Conservation (phyloP, 495 filamentous ascomycete species). For the Tuber microsphaerosporum region DNA sequence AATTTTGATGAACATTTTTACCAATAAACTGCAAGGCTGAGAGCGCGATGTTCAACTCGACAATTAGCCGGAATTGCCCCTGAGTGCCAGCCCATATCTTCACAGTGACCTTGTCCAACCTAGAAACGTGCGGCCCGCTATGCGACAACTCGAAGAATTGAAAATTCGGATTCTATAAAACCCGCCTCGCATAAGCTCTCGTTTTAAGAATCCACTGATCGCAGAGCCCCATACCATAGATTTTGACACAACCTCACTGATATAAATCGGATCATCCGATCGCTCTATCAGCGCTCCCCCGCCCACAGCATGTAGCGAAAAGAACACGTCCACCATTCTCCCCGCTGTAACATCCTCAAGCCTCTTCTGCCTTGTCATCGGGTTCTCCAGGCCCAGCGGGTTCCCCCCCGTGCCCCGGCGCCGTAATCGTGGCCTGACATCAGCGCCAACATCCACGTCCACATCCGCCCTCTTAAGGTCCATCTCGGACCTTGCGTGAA, state of each 20-base stretch:
- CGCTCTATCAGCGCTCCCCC: slow-evolving; percentile 40
- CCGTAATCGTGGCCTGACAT: neutral
- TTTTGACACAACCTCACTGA: slow-evolving; percentile 73
- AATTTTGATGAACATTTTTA: slow-evolving; percentile 47
- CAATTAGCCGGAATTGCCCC: slow-evolving; percentile 56
- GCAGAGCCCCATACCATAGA: slow-evolving; percentile 52
- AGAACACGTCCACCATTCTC: slow-evolving; percentile 78
- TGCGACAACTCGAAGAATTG: slow-evolving; percentile 71
- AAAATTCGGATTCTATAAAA: slow-evolving; percentile 70
- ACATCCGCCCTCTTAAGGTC: slow-evolving; percentile 50
- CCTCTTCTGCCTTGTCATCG: slow-evolving; percentile 57
- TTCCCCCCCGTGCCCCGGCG: slow-evolving; percentile 29
- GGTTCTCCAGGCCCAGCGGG: slow-evolving; percentile 14
- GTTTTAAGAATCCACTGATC: neutral
- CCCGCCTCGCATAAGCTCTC: slow-evolving; percentile 8
- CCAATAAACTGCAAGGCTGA: slow-evolving; percentile 73
- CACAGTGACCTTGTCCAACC: slow-evolving; percentile 57
- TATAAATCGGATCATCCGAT: slow-evolving; percentile 67
- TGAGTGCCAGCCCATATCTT: slow-evolving; percentile 69
- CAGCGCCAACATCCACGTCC: neutral
- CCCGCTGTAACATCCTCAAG: slow-evolving; percentile 64
- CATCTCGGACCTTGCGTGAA: slow-evolving; percentile 68
- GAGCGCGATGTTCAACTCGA: slow-evolving; percentile 66
- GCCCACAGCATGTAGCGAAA: slow-evolving; percentile 60
- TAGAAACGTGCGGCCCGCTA: slow-evolving; percentile 59